Evolutionary conservation across 1,284 basidiomycete genomes (phyloP).

Genomic region (Naganishia cerealis): DNA sequence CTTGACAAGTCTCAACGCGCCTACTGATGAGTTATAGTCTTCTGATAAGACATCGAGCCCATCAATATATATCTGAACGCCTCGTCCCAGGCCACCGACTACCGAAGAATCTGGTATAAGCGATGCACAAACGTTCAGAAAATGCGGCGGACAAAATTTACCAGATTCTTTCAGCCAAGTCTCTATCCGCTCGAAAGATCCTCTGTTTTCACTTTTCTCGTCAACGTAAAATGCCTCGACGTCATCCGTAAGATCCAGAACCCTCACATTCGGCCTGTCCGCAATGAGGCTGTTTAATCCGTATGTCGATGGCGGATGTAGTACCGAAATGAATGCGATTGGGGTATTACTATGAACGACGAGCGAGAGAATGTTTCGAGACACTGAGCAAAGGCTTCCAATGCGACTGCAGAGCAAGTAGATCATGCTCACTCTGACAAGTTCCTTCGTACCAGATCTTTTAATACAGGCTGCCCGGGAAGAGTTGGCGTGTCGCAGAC

Average conservation of each 20-base stretch:
- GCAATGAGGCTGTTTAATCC: neutral
- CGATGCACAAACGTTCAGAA: neutral
- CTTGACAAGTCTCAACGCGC: slow-evolving; percentile 40
- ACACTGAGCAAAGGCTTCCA: neutral
- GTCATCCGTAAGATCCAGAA: slow-evolving; percentile 31
- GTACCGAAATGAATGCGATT: slow-evolving; percentile 10
- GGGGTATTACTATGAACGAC: neutral
- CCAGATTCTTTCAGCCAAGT: slow-evolving; percentile 9
- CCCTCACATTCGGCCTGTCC: neutral
- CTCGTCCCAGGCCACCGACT: slow-evolving; percentile 26
- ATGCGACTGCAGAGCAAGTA: neutral
- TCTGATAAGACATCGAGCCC: slow-evolving; percentile 47
- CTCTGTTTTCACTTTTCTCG: neutral
- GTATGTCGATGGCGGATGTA: slow-evolving; percentile 26
- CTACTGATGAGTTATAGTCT: slow-evolving; percentile 38
- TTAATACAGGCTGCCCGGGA: slow-evolving; percentile 28
- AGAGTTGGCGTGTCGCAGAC: slow-evolving; percentile 34
- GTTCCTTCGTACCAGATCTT: slow-evolving; percentile 20
- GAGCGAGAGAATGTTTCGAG: neutral
- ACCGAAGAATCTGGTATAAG: neutral
- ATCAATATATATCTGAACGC: slow-evolving; percentile 48
- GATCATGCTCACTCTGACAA: slow-evolving; percentile 20
- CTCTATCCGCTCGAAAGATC: neutral
- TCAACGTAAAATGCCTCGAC: neutral
- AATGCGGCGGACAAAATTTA: neutral